These are phyloP conservation scores for Polychaeton citri DNA, from an alignment of 2,329 filamentous ascomycete genomes.

Conservation along the genomic window DNA sequence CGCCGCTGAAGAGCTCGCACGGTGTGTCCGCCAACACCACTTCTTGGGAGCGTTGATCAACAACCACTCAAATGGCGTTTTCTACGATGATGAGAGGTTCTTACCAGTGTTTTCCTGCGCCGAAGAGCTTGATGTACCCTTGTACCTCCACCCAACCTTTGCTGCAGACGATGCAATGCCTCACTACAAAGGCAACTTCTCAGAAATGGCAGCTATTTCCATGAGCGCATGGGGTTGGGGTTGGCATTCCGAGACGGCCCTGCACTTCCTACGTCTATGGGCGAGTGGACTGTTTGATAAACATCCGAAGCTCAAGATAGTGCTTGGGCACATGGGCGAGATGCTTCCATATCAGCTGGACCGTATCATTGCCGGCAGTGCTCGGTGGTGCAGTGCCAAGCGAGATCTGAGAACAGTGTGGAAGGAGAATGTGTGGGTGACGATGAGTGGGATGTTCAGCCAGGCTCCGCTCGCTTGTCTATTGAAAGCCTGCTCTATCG, in stretches of 20 bases:
- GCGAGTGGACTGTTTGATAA: slow-evolving; percentile 42
- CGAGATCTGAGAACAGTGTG: slow-evolving; percentile 28
- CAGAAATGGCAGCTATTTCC: slow-evolving; percentile 44
- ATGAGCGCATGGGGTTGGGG: slow-evolving; percentile 46
- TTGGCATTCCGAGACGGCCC: slow-evolving; percentile 42
- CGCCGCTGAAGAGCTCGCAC: slow-evolving; percentile 37
- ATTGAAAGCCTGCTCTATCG: slow-evolving; percentile 24
- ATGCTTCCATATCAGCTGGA: slow-evolving; percentile 45
- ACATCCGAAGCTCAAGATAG: slow-evolving; percentile 40
- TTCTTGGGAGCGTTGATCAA: slow-evolving; percentile 24
- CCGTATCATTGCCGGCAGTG: slow-evolving; percentile 23
- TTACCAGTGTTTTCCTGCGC: slow-evolving; percentile 48
- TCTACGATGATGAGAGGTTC: slow-evolving; percentile 50
- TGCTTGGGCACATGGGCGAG: slow-evolving; percentile 45
- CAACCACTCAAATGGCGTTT: slow-evolving; percentile 39
- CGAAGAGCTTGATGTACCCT: slow-evolving; percentile 47
- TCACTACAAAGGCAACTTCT: slow-evolving; percentile 41
- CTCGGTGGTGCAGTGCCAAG: slow-evolving; percentile 21
- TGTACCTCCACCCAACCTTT: slow-evolving; percentile 48
- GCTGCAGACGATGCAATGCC: slow-evolving; percentile 34
- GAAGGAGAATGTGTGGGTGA: slow-evolving; percentile 45
- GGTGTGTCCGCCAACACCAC: slow-evolving; percentile 38
- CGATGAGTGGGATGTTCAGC: slow-evolving; percentile 44
- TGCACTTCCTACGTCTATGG: slow-evolving; percentile 38
- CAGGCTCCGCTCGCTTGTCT: slow-evolving; percentile 35